A percentile compares a stretch with the other conserved stretches of the same genome.
phyloP scores from a whole-genome alignment of 345 rosid genomes.

The Diplotaxis tenuifolia region DNA sequence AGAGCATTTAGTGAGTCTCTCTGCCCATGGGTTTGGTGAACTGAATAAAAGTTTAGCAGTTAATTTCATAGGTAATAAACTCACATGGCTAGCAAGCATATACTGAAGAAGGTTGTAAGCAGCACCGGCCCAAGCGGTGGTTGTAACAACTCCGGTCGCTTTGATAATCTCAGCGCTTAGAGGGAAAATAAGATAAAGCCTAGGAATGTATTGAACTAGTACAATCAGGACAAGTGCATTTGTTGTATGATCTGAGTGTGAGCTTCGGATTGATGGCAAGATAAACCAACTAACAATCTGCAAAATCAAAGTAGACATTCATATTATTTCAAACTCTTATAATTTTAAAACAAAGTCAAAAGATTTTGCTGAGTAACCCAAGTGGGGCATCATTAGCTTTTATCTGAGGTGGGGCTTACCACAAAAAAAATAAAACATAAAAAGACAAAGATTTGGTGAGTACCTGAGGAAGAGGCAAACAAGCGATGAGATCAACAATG shows the following conservation, averaged over 20 bases:
- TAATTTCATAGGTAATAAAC: conserved; percentile 12
- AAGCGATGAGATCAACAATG: conserved; percentile 62
- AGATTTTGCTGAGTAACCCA: not conserved
- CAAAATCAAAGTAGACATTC: conserved; percentile 9
- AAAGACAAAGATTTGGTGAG: not conserved
- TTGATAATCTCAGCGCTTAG: conserved; percentile 63
- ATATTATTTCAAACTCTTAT: not conserved
- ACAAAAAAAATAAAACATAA: not conserved
- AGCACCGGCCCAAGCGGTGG: conserved; percentile 96
- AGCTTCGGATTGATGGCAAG: conserved; percentile 60
- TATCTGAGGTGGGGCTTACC: not conserved
- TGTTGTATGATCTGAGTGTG: conserved; percentile 63
- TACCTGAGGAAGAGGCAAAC: conserved; percentile 89
- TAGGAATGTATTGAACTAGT: conserved; percentile 75
- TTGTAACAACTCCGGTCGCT: conserved; percentile 77
- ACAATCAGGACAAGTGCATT: conserved; percentile 75
- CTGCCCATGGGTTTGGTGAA: not conserved
- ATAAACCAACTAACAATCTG: conserved; percentile 90
- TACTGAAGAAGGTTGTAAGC: conserved; percentile 80
- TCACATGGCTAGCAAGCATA: conserved; percentile 90
- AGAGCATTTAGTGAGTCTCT: not conserved
- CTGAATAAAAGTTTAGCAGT: not conserved
- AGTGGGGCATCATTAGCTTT: conserved; percentile 6
- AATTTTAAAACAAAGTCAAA: not conserved
- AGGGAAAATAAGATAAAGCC: conserved; percentile 74